A percentile compares a stretch with the other conserved stretches of the same genome.
phyloP scores from a whole-genome alignment of 225 moss, liverwort and hornwort genomes.

The Rhytidiadelphus loreus region DNA sequence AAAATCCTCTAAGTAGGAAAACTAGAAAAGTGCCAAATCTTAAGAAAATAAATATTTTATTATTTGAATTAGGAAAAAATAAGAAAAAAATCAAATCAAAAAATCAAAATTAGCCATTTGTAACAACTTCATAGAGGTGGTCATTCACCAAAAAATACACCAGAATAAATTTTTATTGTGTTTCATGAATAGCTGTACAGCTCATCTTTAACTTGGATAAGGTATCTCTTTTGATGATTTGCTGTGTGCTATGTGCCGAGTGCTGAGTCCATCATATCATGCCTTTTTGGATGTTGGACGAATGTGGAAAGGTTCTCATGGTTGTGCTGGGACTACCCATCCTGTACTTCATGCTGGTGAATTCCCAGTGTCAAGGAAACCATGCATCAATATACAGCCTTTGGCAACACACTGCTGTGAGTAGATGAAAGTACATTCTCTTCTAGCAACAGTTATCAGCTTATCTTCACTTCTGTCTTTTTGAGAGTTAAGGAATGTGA shows the following conservation, averaged over 20 bases:
- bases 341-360: neutral
- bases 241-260: neutral
- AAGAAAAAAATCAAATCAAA: too few relatives aligned
- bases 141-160: too few relatives aligned
- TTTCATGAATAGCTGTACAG: slow-evolving; percentile 34
- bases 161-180: too few relatives aligned
- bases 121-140: too few relatives aligned
- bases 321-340: neutral
- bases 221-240: neutral
- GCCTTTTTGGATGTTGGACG: neutral
- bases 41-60: too few relatives aligned
- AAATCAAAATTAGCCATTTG: too few relatives aligned
- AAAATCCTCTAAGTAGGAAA: too few relatives aligned
- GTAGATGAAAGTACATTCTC: neutral
- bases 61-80: too few relatives aligned
- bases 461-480: neutral
- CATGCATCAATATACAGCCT: neutral
- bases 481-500: neutral
- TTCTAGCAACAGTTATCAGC: neutral
- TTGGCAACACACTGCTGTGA: neutral
- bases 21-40: too few relatives aligned
- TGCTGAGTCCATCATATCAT: neutral
- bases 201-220: slow-evolving; percentile 1
- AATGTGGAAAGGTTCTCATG: neutral
- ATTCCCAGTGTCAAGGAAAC: neutral